phyloP scores from a whole-genome alignment of 2,329 filamentous ascomycete species.

The Paraphoma sp. region DNA sequence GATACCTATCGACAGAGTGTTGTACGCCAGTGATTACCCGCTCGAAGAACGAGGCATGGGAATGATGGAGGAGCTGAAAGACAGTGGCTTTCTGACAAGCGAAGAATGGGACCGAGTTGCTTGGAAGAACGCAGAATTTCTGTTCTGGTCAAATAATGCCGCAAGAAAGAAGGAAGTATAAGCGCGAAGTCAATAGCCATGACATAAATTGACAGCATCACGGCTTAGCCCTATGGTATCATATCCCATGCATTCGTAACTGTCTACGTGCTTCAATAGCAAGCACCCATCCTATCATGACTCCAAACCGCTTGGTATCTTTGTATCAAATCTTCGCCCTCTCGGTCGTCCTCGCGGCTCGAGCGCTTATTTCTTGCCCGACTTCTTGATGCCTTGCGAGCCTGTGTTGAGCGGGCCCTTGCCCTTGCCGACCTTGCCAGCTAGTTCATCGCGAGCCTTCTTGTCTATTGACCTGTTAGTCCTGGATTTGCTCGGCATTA shows the following conservation, averaged over 20 bases:
- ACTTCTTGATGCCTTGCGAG: slow-evolving; percentile 94
- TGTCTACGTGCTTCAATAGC: slow-evolving; percentile 15
- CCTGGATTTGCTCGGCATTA: neutral
- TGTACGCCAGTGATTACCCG: slow-evolving; percentile 67
- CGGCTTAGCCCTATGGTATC: neutral
- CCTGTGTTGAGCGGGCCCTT: slow-evolving; percentile 86
- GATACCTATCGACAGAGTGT: slow-evolving; percentile 57
- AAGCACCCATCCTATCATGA: slow-evolving; percentile 27
- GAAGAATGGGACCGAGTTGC: slow-evolving; percentile 59
- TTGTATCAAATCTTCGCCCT: slow-evolving; percentile 18
- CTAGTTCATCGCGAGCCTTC: slow-evolving; percentile 71
- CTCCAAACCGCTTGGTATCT: slow-evolving; percentile 37
- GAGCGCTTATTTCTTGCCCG: slow-evolving; percentile 79
- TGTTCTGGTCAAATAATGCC: slow-evolving; percentile 24
- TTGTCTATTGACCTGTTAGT: slow-evolving; percentile 49
- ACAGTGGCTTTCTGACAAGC: slow-evolving; percentile 57
- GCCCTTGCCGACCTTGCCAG: slow-evolving; percentile 78
- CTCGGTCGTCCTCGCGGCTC: neutral
- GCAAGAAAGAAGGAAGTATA: neutral
- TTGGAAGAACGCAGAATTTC: slow-evolving; percentile 58
- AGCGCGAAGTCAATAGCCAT: neutral
- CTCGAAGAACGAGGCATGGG: slow-evolving; percentile 58
- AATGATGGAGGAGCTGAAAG: slow-evolving; percentile 57
- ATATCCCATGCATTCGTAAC: slow-evolving; percentile 26
- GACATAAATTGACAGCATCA: too few species aligned